These are phyloP conservation scores for Termitomyces sp. DNA, from an alignment of 768 basidiomycete species.

Conservation along the genomic window DNA sequence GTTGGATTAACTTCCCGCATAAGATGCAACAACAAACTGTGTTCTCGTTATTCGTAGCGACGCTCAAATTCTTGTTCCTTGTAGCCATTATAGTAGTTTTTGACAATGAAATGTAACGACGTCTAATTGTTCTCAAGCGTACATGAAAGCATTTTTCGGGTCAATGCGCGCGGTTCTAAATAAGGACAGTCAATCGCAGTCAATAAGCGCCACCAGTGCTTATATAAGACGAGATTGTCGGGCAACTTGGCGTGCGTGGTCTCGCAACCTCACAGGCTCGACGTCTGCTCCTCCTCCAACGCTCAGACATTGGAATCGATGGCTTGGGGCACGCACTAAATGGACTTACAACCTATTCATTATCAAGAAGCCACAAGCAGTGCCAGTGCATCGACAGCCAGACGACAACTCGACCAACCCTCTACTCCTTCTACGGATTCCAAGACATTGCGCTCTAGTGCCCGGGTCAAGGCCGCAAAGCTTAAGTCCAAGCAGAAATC, in stretches of 20 bases:
- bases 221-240: slow-evolving; percentile 41
- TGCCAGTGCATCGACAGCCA: slow-evolving; percentile 49
- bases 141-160: neutral
- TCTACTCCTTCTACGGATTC: slow-evolving; percentile 42
- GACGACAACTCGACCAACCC: slow-evolving; percentile 38
- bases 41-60: neutral
- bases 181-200: neutral
- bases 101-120: neutral
- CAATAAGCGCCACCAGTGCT: slow-evolving; percentile 37
- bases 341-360: slow-evolving; percentile 81
- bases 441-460: slow-evolving; percentile 67
- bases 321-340: slow-evolving; percentile 87
- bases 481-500: slow-evolving; percentile 65
- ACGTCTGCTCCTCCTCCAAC: slow-evolving; percentile 30
- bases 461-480: slow-evolving; percentile 72
- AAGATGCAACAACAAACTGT: neutral
- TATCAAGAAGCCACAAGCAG: slow-evolving; percentile 69
- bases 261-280: slow-evolving; percentile 28
- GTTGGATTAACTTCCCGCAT: no score
- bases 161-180: neutral
- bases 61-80: neutral
- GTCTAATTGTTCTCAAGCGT: neutral
- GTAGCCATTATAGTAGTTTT: neutral
- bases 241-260: slow-evolving; percentile 30
- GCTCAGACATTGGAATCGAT: slow-evolving; percentile 59